Evolutionary conservation across 495 filamentous ascomycete genomes (phyloP).

Genomic region (Talaromyces stipitatus): DNA sequence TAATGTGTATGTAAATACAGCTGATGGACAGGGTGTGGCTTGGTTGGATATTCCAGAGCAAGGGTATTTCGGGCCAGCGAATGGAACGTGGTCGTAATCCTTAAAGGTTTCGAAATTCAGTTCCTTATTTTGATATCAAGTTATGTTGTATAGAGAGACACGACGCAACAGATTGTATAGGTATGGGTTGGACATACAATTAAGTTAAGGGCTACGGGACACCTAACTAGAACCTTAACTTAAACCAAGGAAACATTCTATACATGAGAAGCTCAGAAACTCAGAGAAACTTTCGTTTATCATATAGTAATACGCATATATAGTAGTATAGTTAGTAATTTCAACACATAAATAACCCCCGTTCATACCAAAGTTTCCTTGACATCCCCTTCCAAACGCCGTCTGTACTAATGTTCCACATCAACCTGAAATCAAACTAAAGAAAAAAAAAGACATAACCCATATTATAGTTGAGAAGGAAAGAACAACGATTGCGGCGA

Average conservation of each 20-base stretch:
- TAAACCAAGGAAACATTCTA: too few species aligned
- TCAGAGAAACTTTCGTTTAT: background rate
- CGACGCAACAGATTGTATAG: background rate
- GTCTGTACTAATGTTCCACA: background rate
- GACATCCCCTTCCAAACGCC: background rate
- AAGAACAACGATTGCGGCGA: background rate
- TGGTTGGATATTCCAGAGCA: conserved; percentile 32
- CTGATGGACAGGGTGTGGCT: conserved; percentile 33
- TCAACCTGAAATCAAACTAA: background rate
- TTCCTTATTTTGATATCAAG: too few species aligned
- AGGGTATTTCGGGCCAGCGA: conserved; percentile 37
- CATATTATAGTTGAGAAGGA: background rate
- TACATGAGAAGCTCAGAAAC: too few species aligned
- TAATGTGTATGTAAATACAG: conserved; percentile 38
- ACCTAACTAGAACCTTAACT: too few species aligned
- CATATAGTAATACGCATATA: background rate
- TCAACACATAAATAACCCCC: background rate
- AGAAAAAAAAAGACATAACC: background rate
- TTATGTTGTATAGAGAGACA: too few species aligned
- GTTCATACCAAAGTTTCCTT: background rate
- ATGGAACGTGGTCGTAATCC: conserved; percentile 33
- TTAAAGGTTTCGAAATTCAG: too few species aligned
- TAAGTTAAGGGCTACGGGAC: too few species aligned
- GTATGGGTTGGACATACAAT: too few species aligned
- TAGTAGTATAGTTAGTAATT: background rate